Evolutionary conservation across 2,329 filamentous ascomycete species (phyloP).

Genomic region (Apiospora phragmitis): DNA sequence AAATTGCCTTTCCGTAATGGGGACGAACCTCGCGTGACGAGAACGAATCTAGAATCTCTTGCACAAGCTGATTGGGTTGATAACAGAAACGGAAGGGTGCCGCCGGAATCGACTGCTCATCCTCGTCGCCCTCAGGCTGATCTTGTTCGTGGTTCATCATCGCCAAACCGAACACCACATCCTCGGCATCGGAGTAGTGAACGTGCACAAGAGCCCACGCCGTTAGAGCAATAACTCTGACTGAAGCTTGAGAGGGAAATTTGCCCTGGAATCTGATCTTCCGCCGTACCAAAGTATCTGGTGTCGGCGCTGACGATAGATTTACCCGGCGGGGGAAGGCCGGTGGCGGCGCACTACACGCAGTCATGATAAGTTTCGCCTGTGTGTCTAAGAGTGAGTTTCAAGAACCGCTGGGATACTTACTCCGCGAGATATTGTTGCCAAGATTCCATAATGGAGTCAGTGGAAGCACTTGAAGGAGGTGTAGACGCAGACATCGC

Average conservation of each 20-base stretch:
- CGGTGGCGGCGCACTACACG: not conserved
- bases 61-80: not conserved
- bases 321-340: not conserved
- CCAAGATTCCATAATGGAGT: not conserved
- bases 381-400: too few species aligned
- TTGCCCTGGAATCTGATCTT: not conserved
- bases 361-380: not conserved
- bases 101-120: not conserved
- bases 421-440: not conserved
- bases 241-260: not conserved
- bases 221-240: not conserved
- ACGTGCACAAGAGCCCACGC: slow-evolving; percentile 14
- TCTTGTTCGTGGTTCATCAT: slow-evolving; percentile 3
- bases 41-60: not conserved
- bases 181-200: slow-evolving; percentile 13
- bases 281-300: slow-evolving; percentile 2
- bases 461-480: not conserved
- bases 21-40: not conserved
- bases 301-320: not conserved
- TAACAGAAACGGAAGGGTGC: slow-evolving; percentile 8
- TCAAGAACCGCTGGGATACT: not conserved
- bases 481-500: not conserved
- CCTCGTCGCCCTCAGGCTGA: not conserved
- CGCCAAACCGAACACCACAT: slow-evolving; percentile 12
- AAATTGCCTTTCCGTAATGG: not conserved